Evolutionary conservation across 2,329 filamentous ascomycete species (phyloP).

Genomic region (Ophiostoma pallidulum): DNA sequence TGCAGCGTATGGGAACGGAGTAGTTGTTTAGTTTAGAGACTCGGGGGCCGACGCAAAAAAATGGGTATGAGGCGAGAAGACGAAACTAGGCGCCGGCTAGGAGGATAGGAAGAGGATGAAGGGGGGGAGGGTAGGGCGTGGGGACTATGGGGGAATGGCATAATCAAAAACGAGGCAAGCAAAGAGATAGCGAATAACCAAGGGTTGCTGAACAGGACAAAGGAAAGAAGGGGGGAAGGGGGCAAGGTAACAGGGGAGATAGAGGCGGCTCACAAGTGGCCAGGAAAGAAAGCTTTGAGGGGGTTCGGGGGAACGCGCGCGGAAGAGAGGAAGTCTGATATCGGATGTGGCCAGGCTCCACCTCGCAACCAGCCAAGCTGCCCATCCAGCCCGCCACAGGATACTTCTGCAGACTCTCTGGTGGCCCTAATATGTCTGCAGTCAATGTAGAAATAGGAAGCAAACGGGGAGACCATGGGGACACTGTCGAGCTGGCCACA

Average conservation of each 20-base stretch:
- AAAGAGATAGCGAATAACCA: not conserved
- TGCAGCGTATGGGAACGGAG: too few relatives aligned
- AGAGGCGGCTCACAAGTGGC: not conserved
- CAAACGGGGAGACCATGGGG: not conserved
- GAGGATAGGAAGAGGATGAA: constrained; percentile 1
- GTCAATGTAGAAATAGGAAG: not conserved
- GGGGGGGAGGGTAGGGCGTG: not conserved
- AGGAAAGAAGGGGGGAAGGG: not conserved
- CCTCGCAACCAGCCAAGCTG: not conserved
- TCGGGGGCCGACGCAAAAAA: not conserved
- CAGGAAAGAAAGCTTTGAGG: not conserved
- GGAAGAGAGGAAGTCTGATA: constrained; percentile 7
- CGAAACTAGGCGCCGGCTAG: not conserved
- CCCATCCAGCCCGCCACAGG: not conserved
- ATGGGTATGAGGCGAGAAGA: not conserved
- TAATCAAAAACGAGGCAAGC: constrained; percentile 1
- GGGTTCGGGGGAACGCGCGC: constrained; percentile 9
- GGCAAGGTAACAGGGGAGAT: not conserved
- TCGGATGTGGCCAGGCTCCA: constrained; percentile 1
- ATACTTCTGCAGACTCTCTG: not conserved
- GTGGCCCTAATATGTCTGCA: not conserved
- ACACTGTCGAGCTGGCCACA: too few relatives aligned
- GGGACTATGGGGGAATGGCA: not conserved
- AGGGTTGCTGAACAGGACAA: not conserved
- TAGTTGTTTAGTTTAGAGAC: not conserved